phyloP scores from a whole-genome alignment of 1,284 basidiomycete genomes.

The Tylopilus sp. region DNA sequence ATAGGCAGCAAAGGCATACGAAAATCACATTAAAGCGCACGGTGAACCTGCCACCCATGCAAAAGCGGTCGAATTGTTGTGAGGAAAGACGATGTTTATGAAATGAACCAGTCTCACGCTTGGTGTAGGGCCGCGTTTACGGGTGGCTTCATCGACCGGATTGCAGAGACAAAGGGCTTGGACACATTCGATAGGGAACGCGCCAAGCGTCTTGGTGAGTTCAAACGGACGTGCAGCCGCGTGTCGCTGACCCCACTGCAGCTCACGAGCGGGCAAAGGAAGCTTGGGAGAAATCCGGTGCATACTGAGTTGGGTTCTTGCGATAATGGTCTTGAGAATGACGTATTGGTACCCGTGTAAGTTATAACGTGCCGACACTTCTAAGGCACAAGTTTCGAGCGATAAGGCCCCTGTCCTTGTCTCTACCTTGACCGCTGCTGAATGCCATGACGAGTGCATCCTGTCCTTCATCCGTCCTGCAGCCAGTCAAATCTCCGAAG shows the following conservation, averaged over 20 bases:
- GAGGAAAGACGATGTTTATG: not conserved
- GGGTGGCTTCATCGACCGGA: conserved; percentile 26
- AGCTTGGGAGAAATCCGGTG: conserved; percentile 9
- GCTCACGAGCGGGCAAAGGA: conserved; percentile 12
- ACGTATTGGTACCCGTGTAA: conserved; percentile 13
- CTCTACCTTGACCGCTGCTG: conserved; percentile 59
- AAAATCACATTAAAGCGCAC: conserved; percentile 16
- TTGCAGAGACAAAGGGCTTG: conserved; percentile 27
- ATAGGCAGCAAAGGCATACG: conserved; percentile 31
- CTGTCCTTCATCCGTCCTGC: conserved; percentile 79
- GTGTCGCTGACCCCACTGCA: conserved; percentile 7
- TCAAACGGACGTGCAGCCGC: too few species aligned
- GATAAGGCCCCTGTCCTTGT: conserved; percentile 65
- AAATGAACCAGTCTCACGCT: not conserved
- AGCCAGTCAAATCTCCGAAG: conserved; percentile 1
- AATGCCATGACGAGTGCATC: conserved; percentile 74
- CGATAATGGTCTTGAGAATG: not conserved
- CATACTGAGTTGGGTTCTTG: conserved; percentile 12
- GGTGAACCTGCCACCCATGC: conserved; percentile 25
- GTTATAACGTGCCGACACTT: conserved; percentile 52
- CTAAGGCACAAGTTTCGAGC: conserved; percentile 69
- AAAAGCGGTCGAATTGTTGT: conserved; percentile 28
- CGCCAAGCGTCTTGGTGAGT: conserved; percentile 23
- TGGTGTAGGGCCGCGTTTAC: conserved; percentile 23
- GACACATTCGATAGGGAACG: conserved; percentile 17